phyloP scores from a whole-genome alignment of 345 rosid species.

The Leavenworthia alabamica region DNA sequence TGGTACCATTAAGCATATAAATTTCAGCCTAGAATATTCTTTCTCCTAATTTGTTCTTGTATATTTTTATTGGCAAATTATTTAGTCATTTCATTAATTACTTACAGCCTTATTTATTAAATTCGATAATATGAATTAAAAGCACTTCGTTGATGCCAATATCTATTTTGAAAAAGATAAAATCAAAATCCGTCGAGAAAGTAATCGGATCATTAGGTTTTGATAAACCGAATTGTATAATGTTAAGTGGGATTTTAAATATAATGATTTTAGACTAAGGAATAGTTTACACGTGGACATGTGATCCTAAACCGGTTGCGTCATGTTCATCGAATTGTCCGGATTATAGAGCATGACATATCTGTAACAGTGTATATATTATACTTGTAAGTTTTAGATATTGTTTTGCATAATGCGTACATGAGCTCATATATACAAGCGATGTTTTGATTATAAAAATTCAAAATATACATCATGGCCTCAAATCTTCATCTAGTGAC shows the following conservation, averaged over 20 bases:
- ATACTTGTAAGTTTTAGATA: background rate
- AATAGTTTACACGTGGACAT: background rate
- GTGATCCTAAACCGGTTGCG: background rate
- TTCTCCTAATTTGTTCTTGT: background rate
- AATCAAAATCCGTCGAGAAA: background rate
- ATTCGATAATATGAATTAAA: background rate
- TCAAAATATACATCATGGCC: background rate
- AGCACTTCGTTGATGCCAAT: background rate
- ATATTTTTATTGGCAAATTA: background rate
- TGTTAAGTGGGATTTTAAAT: background rate
- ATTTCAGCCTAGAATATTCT: background rate
- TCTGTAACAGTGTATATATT: background rate
- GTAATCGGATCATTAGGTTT: background rate
- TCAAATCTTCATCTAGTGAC: slow-evolving; percentile 21
- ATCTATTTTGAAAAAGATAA: background rate
- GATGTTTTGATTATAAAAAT: background rate
- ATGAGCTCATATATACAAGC: slow-evolving; percentile 10
- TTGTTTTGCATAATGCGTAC: background rate
- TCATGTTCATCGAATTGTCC: slow-evolving; percentile 16
- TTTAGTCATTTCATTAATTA: background rate
- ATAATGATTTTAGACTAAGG: background rate
- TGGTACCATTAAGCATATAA: slow-evolving; percentile 17
- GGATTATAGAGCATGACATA: slow-evolving; percentile 5
- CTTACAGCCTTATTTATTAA: background rate
- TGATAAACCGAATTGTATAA: background rate